A percentile compares a stretch with the other conserved stretches of the same genome.
These are phyloP conservation scores for Scopulariopsis brevicaulis DNA, from an alignment of 2,329 filamentous ascomycete species.

Conservation along the genomic window DNA sequence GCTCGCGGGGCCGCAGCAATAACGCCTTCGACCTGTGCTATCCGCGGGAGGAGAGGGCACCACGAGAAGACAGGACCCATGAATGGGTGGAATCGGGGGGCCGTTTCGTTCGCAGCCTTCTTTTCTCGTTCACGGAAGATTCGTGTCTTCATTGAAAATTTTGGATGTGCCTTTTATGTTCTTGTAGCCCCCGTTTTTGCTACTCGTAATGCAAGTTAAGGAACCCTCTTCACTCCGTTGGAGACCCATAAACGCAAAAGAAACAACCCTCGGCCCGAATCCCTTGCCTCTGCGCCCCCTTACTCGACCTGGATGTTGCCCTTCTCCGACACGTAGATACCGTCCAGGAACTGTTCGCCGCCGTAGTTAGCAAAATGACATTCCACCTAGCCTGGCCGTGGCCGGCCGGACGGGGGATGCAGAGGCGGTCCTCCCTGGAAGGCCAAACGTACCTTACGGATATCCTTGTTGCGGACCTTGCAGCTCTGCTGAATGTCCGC, in stretches of 20 bases:
- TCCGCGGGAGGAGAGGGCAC: not conserved
- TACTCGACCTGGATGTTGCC: constrained; percentile 78
- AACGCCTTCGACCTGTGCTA: not conserved
- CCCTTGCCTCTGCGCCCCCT: constrained; percentile 22
- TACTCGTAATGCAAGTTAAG: constrained; percentile 48
- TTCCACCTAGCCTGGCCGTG: not conserved
- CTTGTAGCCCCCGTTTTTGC: constrained; percentile 29
- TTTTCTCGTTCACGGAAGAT: not conserved
- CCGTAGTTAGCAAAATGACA: not conserved
- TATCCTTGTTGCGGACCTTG: constrained; percentile 99
- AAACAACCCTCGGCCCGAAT: constrained; percentile 28
- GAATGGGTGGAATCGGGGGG: not conserved
- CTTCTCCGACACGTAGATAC: constrained; percentile 99
- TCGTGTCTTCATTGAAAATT: constrained; percentile 1
- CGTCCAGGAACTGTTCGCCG: constrained; percentile 79
- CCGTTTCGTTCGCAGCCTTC: not conserved
- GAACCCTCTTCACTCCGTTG: constrained; percentile 49
- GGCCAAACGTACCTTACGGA: constrained; percentile 68
- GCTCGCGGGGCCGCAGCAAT: not conserved
- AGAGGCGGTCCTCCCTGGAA: not conserved
- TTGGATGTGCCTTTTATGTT: not conserved
- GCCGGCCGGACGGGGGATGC: not conserved
- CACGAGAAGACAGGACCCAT: too few species aligned
- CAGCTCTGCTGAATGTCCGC: constrained; percentile 99
- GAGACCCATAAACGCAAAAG: constrained; percentile 43